Base-by-base conservation (phyloP, 306 rosid species). In the Vigna radiata region DNA sequence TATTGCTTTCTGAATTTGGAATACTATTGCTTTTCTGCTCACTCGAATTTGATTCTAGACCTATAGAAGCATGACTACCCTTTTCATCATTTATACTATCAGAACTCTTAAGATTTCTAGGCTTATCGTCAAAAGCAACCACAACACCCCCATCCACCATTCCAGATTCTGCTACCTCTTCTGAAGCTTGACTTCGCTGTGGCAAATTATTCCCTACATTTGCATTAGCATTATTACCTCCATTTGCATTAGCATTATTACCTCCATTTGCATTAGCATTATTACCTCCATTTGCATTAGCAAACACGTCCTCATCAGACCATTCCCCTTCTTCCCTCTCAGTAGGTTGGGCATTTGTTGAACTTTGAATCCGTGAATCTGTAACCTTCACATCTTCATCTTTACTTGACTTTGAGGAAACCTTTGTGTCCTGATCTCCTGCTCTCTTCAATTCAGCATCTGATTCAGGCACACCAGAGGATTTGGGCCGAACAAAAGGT, bases 281-380 rank as follows among this genome's bases (percentile, higher is more conserved):
- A 31, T 60, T 60, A 60, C 5, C 67, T 60, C 43, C 90, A 82
- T 75, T 78, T 19, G 83, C 85, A 86, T 85, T 91, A 71, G 86
- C 77, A 80, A 86, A 84, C 54, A 87, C 96, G 83, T 95, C 97
- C 15, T 91, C 96, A 68, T 92, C 97, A 59, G 97, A 92, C 97
- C 97, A 95, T 81, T 95, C 99, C 82, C 99, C 99, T 86, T 95
- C 99, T 85, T 95, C 99, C 89, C 96, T 90, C 68, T 95, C 99
- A 14, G 74, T 55, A 68, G 88, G 70, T 70, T 82, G 85, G 58
- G 80, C 86, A 49, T 86, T 82, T 58, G 81, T 69, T 7, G 77
- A 76, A 70, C 77, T 77, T 23, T 72, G 75, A 76, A 77, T 81
- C 23, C 60, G 74, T 43, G 87, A 66, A 67, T 81, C 77, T 59